These are phyloP conservation scores for Nicotiana noctiflora DNA, from an alignment of 257 asterid species.

Conservation along the genomic window DNA sequence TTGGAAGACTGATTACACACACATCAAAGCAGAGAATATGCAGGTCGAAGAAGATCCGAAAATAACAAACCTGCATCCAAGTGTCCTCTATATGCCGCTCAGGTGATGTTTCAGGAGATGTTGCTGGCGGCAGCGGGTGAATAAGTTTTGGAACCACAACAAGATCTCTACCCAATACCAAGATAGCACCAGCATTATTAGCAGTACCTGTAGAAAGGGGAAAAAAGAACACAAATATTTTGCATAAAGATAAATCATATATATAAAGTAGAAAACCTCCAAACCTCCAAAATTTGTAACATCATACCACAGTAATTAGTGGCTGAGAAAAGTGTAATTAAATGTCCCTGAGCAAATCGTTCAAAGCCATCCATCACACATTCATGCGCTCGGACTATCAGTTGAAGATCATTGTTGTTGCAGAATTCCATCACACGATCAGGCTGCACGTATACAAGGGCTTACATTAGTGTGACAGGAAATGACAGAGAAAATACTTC, in stretches of 20 bases:
- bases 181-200: conserved; percentile 95
- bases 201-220: conserved; percentile 61
- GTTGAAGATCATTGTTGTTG: conserved; percentile 90
- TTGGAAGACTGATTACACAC: neutral
- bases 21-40: neutral
- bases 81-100: conserved; percentile 78
- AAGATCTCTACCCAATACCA: conserved; percentile 96
- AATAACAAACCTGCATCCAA: conserved; percentile 84
- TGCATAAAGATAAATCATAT: neutral
- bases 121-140: conserved; percentile 88
- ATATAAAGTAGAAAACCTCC: neutral
- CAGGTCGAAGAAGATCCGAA: neutral
- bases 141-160: conserved; percentile 95
- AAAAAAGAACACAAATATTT: neutral
- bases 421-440: conserved; percentile 99
- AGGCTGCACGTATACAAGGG: conserved; percentile 52
- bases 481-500: neutral
- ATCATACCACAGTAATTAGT: conserved; percentile 94
- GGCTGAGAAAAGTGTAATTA: conserved; percentile 94
- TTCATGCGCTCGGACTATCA: conserved; percentile 96
- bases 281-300: neutral
- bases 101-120: conserved; percentile 88
- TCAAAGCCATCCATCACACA: conserved; percentile 99
- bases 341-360: conserved; percentile 98
- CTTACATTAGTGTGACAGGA: neutral